Evolutionary conservation across 2,329 filamentous ascomycete genomes (phyloP), one percentile per base, ranked within the genome.

Genomic region (Colletotrichum tofieldiae): DNA sequence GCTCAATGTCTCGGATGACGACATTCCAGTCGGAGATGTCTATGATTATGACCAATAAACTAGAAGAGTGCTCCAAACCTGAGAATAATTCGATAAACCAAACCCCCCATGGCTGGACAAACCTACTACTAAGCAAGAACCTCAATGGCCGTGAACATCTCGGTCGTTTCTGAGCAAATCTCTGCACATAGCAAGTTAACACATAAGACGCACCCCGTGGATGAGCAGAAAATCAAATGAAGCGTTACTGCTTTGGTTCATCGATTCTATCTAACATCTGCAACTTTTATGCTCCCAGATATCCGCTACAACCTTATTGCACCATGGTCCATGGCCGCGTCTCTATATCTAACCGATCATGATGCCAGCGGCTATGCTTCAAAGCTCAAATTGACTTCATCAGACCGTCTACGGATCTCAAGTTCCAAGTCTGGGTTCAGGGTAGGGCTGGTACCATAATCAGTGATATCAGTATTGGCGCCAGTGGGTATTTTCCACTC

Each of bases 401-500:
- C 68, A 12, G 45, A 20, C 1, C 63, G 55, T 56, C 68, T 56
- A 1, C 63, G 39, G 6, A 71, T 51, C 23, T 71, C 63, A 12
- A 71, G 26, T 51, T 67, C 41, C 56, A 71, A 23, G 8, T 12
- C 9, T 1, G 47, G 56, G 26, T 67, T 67, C 63, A 71, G 20
- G 0, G 4, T 0, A 7, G 63, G 63, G 23, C 29, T 49, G 8
- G 26, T 43, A 18, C 52, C 52, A 32, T 64, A 64, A 5, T 72
- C 69, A 3, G 16, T 32, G 29, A 72, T 32, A 4, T 41, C 9
- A 7, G 69, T 39, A 23, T 68, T 3, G 11, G 65, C 47, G 9
- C 37, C 51, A 5, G 37, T 32, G 5, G 63, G 63, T 8, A 71
- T 32, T 14, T 56, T 56, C 63, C 68, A 71, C 23, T 71, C 63